Percentiles rank a stretch among this genome's conserved stretches.
Evolutionary conservation across 257 asterid species (phyloP).

Genomic region (Echium plantagineum): DNA sequence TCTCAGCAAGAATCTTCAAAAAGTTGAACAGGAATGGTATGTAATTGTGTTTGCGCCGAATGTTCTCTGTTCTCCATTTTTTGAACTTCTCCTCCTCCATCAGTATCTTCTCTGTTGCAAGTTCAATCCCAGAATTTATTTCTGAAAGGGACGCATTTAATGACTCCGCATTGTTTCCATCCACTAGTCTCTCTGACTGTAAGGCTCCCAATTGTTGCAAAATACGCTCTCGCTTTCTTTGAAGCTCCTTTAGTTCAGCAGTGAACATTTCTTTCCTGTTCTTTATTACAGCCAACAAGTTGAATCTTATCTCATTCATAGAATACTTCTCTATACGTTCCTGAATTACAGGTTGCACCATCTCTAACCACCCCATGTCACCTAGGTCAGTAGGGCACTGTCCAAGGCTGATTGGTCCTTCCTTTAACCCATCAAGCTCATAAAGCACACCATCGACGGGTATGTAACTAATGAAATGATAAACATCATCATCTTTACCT

Average conservation of each 20-base stretch:
- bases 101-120: constrained; percentile 80
- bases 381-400: constrained; percentile 58
- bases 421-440: constrained; percentile 85
- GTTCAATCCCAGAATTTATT: constrained; percentile 66
- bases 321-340: constrained; percentile 86
- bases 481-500: constrained; percentile 86
- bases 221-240: constrained; percentile 69
- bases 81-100: constrained; percentile 97
- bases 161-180: constrained; percentile 51
- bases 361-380: constrained; percentile 60
- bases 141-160: constrained; percentile 50
- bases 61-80: constrained; percentile 90
- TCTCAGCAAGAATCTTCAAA: constrained; percentile 95
- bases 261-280: constrained; percentile 77
- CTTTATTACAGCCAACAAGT: constrained; percentile 77
- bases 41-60: constrained; percentile 81
- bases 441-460: constrained; percentile 96
- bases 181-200: constrained; percentile 72
- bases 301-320: constrained; percentile 77
- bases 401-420: constrained; percentile 96
- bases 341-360: constrained; percentile 89
- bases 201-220: constrained; percentile 59
- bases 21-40: constrained; percentile 94
- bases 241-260: constrained; percentile 88
- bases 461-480: constrained; percentile 90